These are phyloP conservation scores for Arabidopsis lyrata DNA, from an alignment of 441 rosid genomes.

Conservation along the genomic window DNA sequence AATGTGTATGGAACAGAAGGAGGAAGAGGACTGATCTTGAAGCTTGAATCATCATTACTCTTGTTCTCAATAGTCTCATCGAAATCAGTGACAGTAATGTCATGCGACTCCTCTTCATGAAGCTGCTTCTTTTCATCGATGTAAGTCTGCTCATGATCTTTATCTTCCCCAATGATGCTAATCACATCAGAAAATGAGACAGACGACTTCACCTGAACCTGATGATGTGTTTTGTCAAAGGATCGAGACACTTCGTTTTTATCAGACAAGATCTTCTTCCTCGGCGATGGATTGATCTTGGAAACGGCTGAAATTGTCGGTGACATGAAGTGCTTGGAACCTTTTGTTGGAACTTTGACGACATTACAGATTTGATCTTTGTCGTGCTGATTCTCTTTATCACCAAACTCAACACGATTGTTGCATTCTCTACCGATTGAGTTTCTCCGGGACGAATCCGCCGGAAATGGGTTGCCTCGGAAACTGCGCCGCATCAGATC, in stretches of 20 bases:
- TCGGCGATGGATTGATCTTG: slow-evolving; percentile 74
- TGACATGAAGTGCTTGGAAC: slow-evolving; percentile 83
- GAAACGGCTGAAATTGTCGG: slow-evolving; percentile 90
- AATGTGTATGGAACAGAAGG: slow-evolving; percentile 42
- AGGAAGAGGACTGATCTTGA: slow-evolving; percentile 51
- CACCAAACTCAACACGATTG: slow-evolving; percentile 52
- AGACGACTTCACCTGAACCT: slow-evolving; percentile 52
- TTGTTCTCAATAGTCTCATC: slow-evolving; percentile 19
- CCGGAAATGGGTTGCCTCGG: slow-evolving; percentile 60
- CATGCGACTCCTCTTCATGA: slow-evolving; percentile 46
- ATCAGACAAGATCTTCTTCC: slow-evolving; percentile 74
- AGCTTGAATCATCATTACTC: slow-evolving; percentile 57
- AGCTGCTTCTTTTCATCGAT: slow-evolving; percentile 46
- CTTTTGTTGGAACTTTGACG: slow-evolving; percentile 52
- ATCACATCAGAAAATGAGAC: slow-evolving; percentile 52
- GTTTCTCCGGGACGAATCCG: slow-evolving; percentile 57
- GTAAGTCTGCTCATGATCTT: slow-evolving; percentile 33
- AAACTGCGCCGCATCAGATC: slow-evolving; percentile 75
- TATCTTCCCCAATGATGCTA: slow-evolving; percentile 40
- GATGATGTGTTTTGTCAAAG: slow-evolving; percentile 51
- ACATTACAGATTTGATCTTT: slow-evolving; percentile 48
- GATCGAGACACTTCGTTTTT: slow-evolving; percentile 60
- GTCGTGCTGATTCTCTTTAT: slow-evolving; percentile 74
- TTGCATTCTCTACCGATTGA: slow-evolving; percentile 55
- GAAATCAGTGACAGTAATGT: slow-evolving; percentile 50